Conservation (phyloP, 2,329 filamentous ascomycete species). For the Fusarium brachygibbosum region DNA sequence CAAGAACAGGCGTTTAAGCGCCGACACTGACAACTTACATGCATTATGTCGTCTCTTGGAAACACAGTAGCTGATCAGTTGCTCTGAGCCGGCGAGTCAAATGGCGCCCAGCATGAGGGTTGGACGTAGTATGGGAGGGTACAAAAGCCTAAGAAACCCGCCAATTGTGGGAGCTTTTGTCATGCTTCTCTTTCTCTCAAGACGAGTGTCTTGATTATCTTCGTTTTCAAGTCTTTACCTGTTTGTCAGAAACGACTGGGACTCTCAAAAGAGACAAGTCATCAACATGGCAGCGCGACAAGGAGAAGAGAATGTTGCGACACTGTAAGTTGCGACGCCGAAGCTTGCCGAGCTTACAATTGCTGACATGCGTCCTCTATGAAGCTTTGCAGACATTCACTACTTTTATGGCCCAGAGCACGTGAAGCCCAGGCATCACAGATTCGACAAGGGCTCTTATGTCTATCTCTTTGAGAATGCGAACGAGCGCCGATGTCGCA, state of each 20-base stretch:
- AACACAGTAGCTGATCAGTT: slow-evolving; percentile 42
- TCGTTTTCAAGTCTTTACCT: neutral
- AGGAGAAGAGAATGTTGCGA: slow-evolving; percentile 66
- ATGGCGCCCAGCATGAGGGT: slow-evolving; percentile 37
- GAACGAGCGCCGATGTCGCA: slow-evolving; percentile 73
- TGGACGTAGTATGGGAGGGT: slow-evolving; percentile 24
- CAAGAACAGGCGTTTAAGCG: slow-evolving; percentile 50
- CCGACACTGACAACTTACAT: slow-evolving; percentile 48
- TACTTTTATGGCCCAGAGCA: slow-evolving; percentile 81
- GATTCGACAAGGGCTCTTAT: slow-evolving; percentile 84
- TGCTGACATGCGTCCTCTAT: slow-evolving; percentile 21
- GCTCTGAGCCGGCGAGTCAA: slow-evolving; percentile 37
- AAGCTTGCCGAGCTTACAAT: neutral
- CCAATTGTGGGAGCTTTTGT: slow-evolving; percentile 33
- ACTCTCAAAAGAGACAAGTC: slow-evolving; percentile 8
- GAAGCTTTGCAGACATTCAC: slow-evolving; percentile 81
- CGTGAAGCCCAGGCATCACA: slow-evolving; percentile 78
- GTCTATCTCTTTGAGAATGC: slow-evolving; percentile 85
- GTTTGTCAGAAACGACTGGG: slow-evolving; percentile 1
- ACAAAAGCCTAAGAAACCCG: slow-evolving; percentile 46
- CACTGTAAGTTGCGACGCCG: slow-evolving; percentile 58
- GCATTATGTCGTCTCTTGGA: slow-evolving; percentile 47
- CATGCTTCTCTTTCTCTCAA: slow-evolving; percentile 8
- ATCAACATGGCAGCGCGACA: slow-evolving; percentile 60
- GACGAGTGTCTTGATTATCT: slow-evolving; percentile 27